Base-by-base conservation (phyloP, 2,329 filamentous ascomycete species). In the Ramularia endophylla region DNA sequence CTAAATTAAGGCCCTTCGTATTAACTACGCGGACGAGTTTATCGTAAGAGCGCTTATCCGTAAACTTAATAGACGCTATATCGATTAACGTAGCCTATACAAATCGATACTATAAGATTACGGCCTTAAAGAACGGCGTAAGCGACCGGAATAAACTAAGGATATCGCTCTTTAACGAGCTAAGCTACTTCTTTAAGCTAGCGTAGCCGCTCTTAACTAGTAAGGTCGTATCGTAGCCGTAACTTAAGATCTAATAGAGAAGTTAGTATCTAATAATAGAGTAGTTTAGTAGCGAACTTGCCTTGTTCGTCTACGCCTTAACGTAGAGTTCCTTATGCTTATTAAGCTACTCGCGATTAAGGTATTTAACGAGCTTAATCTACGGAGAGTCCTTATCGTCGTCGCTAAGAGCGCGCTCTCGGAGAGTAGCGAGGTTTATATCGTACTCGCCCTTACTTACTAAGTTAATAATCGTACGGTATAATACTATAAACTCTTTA, bases 401-500 rank as follows among this genome's bases (percentile, higher is more conserved):
- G 4, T 13, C 12, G 7, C 2, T 30, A 30, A 15, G 4, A 3
- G 5, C 8, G 8, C 29, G n/a, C 2, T 31, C 29, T 3, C 15
- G 13, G 5, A 31, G 29, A 16, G 29, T 16, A 8, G 5, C 2
- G 5, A 31, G 12, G 8, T n/a, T 12, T 15, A 2, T 6, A 5
- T 31, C 29, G 29, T 31, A 31, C 8, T 31, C 5, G 5, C 3
- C 29, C 5, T 31, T 8, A 2, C 6, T 31, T 5, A 16, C 15
- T n/a, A 16, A 5, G 17, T 31, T 31, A 31, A 31, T 31, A 31
- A 31, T 31, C 5, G 8, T 16, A 9, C 29, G 29, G 29, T 31
- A 31, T n/a, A 31, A 31, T 5, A n/a, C 29, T 31, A 31, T 31
- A 31, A 31, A 31, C 29, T 31, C 29, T 16, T 31, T 5, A n/a